Base-by-base conservation (phyloP, 345 rosid genomes). In the Eucalyptus coolabah region DNA sequence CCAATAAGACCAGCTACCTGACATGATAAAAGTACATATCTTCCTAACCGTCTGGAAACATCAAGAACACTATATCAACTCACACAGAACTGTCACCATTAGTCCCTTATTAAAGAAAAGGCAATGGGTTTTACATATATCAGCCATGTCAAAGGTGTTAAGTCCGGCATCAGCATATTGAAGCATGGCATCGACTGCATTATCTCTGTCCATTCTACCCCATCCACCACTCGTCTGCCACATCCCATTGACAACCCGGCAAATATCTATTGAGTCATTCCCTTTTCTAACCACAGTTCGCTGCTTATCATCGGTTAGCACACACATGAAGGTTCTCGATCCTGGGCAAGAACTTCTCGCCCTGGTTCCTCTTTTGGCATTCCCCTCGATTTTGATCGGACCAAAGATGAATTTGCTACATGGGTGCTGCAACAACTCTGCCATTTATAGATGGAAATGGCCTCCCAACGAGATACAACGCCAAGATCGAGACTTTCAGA, bases 161-260 rank as follows among this genome's bases (percentile, higher is more conserved):
- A 95, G 92, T 81, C 94, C 94, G 53, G 93, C 91, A 92, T 94
- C 96, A 88, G 95, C 95, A 93, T 93, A 93, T 91, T 32, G 89
- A 88, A 95, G 92, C 96, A 94, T 96, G 72, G 94, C 94, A 91
- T 93, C 92, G 44, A 93, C 93, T 34, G 94, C 94, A 81, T 89
- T 90, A 32, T 90, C 90, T 53, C 86, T 87, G 81, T 95, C 93
- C 90, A 94, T 93, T 89, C 86, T 91, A 80, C 96, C 95, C 95
- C 96, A 94, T 4, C 95, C 96, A 87, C 96, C 94, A 88, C 95
- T 93, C 42, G 94, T 91, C 93, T 94, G 96, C 96, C 96, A 95
- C 95, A 93, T 95, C 87, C 96, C 96, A 89, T 95, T 95, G 77
- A 95, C 95, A 89, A 95, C 93, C 91, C 93, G 90, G 86, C 95